phyloP scores from a whole-genome alignment of 192 early-diverging fungal species.

The Geranomyces variabilis region DNA sequence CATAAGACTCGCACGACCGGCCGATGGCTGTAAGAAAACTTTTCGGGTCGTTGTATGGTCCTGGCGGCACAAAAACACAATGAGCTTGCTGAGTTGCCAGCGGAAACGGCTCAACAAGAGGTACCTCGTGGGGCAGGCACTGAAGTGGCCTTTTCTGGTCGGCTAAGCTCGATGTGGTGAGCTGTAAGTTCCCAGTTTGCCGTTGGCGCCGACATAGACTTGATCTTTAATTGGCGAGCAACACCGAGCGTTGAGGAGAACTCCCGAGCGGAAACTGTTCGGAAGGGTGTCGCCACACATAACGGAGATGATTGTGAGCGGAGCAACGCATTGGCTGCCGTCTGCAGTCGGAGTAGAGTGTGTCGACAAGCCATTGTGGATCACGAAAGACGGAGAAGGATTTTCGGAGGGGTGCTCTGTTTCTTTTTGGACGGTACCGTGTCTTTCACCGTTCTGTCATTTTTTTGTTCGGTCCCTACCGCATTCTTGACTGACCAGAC shows the following conservation, averaged over 20 bases:
- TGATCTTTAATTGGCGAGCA: neutral
- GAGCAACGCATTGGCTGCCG: no score
- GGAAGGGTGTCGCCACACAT: no score
- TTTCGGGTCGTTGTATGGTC: constrained; percentile 26
- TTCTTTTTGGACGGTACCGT: no score
- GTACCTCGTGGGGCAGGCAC: constrained; percentile 44
- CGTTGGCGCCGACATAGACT: constrained; percentile 22
- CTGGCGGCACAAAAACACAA: constrained; percentile 11
- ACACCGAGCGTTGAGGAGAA: neutral
- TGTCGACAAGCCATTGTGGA: no score
- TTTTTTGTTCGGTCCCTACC: no score
- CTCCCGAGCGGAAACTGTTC: neutral
- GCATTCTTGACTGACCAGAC: no score
- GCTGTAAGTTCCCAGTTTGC: constrained; percentile 22
- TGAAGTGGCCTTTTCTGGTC: constrained; percentile 24
- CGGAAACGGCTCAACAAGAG: neutral
- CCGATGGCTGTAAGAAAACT: constrained; percentile 52
- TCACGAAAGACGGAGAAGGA: no score
- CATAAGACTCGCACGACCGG: constrained; percentile 37
- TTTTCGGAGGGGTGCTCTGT: no score
- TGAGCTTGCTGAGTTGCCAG: neutral
- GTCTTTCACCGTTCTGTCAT: no score
- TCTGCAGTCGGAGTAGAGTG: no score
- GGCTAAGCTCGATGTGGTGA: constrained; percentile 25
- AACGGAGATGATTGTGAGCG: no score